Conservation (phyloP, 768 basidiomycete genomes). For the Omphalotus guepiniiformis region DNA sequence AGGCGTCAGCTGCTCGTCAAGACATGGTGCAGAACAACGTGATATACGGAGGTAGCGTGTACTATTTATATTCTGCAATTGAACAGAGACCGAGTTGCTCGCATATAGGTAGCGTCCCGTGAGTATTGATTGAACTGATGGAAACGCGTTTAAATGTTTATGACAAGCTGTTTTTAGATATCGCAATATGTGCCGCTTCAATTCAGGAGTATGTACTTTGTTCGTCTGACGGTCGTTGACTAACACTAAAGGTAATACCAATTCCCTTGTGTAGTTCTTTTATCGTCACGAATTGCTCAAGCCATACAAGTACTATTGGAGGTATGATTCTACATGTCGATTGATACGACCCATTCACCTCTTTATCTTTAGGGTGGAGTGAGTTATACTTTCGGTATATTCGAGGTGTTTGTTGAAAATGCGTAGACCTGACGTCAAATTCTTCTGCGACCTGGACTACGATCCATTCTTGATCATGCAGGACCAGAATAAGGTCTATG, state of each 20-base stretch:
- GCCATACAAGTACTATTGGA: constrained; percentile 86
- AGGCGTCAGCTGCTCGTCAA: constrained; percentile 57
- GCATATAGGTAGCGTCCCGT: constrained; percentile 69
- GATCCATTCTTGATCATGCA: constrained; percentile 91
- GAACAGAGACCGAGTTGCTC: constrained; percentile 2
- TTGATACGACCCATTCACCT: constrained; percentile 4
- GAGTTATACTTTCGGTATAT: no score
- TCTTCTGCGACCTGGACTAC: constrained; percentile 83
- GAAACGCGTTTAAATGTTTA: background rate
- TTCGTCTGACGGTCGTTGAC: background rate
- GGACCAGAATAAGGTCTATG: constrained; percentile 81
- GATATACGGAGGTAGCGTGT: constrained; percentile 59
- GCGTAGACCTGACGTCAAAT: constrained; percentile 74
- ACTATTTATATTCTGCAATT: background rate
- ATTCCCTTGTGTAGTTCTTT: constrained; percentile 66
- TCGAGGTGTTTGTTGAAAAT: constrained; percentile 3
- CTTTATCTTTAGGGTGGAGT: constrained; percentile 41
- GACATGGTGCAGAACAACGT: constrained; percentile 67
- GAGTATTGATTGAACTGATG: constrained; percentile 25
- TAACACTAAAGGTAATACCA: no score
- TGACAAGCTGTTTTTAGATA: constrained; percentile 41
- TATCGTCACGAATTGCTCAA: constrained; percentile 79
- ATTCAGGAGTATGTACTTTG: constrained; percentile 72
- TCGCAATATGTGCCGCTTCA: constrained; percentile 97
- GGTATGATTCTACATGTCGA: constrained; percentile 22